phyloP scores from a whole-genome alignment of 78 protist species.

The Dictyostelium brefeldianum region DNA sequence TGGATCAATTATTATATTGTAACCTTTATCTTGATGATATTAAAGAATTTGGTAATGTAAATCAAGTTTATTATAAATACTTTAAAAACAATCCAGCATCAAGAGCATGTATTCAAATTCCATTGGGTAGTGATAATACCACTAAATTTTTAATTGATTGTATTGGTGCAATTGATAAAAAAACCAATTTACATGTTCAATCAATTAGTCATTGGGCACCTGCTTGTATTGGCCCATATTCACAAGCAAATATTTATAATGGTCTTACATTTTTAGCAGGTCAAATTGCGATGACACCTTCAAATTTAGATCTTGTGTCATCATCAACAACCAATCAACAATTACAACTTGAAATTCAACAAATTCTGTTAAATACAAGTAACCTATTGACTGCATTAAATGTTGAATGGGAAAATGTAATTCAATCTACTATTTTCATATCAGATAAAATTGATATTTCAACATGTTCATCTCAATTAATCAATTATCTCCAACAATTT shows the following conservation, averaged over 20 bases:
- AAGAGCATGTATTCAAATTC: constrained; percentile 81
- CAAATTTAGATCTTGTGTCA: background rate
- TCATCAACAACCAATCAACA: background rate
- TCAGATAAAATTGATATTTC: background rate
- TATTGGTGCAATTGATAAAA: constrained; percentile 23
- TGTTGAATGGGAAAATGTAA: background rate
- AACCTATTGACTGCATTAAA: constrained; percentile 18
- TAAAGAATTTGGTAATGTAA: constrained; percentile 74
- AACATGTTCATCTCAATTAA: background rate
- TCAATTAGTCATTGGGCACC: constrained; percentile 94
- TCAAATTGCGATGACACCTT: constrained; percentile 89
- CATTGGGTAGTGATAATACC: background rate
- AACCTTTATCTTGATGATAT: constrained; percentile 65
- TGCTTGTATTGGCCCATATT: constrained; percentile 97
- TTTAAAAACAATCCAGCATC: constrained; percentile 81
- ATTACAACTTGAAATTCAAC: constrained; percentile 25
- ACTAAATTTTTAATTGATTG: constrained; percentile 40
- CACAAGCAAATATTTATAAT: constrained; percentile 61
- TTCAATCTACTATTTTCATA: constrained; percentile 30
- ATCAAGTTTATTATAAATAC: constrained; percentile 52
- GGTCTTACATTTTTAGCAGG: constrained; percentile 70
- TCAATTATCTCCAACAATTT: background rate
- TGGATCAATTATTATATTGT: constrained; percentile 42
- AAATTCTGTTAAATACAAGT: constrained; percentile 23
- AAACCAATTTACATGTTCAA: constrained; percentile 92